Evolutionary conservation across 805 yeast genomes (phyloP).

Genomic region (Debaryomyces prosopidis): DNA sequence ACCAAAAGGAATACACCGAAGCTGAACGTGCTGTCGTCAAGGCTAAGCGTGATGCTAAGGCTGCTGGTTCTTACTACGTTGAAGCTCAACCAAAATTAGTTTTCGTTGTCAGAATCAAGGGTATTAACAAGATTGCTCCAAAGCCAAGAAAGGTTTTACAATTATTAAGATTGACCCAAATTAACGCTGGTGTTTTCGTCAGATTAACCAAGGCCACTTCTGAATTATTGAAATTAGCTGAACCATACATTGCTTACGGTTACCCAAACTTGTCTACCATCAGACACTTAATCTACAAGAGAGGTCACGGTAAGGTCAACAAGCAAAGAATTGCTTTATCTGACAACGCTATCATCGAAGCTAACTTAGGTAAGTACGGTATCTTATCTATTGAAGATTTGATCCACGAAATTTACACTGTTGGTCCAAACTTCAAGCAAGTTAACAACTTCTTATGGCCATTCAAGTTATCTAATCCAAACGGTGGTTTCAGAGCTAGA

Average conservation of each 20-base stretch:
- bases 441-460: constrained; percentile 99
- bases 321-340: constrained; percentile 90
- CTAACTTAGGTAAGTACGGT: constrained; percentile 88
- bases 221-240: constrained; percentile 90
- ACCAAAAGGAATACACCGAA: constrained; percentile 90
- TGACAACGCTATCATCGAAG: constrained; percentile 88
- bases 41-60: constrained; percentile 93
- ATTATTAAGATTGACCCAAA: constrained; percentile 89
- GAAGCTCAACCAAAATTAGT: constrained; percentile 94
- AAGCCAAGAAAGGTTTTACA: constrained; percentile 99
- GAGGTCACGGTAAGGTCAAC: constrained; percentile 97
- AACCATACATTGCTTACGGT: constrained; percentile 97
- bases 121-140: constrained; percentile 98
- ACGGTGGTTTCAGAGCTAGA: constrained; percentile 98
- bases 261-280: constrained; percentile 92
- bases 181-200: constrained; percentile 93
- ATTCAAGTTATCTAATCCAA: constrained; percentile 94
- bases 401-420: constrained; percentile 94
- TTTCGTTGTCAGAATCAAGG: constrained; percentile 97
- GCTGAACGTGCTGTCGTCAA: constrained; percentile 85
- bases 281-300: constrained; percentile 93
- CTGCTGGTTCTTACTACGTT: constrained; percentile 91
- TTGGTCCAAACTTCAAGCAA: constrained; percentile 98
- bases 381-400: constrained; percentile 88
- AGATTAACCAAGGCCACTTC: constrained; percentile 93